phyloP scores from a whole-genome alignment of 2,329 filamentous ascomycete genomes.

The Sclerotinia nivalis region DNA sequence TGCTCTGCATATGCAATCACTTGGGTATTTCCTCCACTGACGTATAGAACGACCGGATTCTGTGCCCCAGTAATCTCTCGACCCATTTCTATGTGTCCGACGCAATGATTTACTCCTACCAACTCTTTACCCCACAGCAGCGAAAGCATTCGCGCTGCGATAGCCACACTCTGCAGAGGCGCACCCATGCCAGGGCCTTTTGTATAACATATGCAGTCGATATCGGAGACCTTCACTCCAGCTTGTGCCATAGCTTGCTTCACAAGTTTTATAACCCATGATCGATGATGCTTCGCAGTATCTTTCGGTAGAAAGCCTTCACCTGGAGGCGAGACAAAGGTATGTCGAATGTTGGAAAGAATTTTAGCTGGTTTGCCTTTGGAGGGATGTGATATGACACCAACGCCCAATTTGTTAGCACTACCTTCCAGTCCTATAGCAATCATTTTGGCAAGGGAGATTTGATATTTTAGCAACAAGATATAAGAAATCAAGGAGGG shows the following conservation, averaged over 20 bases:
- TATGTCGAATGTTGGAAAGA: slow-evolving; percentile 92
- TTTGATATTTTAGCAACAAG: not conserved
- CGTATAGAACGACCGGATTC: slow-evolving; percentile 94
- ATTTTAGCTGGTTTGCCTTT: slow-evolving; percentile 57
- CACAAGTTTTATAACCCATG: slow-evolving; percentile 80
- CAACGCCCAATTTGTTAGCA: slow-evolving; percentile 96
- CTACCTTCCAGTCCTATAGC: slow-evolving; percentile 83
- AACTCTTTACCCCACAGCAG: slow-evolving; percentile 87
- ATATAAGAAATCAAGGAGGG: not conserved
- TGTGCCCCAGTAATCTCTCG: slow-evolving; percentile 84
- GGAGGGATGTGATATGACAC: slow-evolving; percentile 77
- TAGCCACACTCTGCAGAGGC: slow-evolving; percentile 80
- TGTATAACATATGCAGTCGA: slow-evolving; percentile 95
- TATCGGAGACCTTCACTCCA: slow-evolving; percentile 58
- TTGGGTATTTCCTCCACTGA: slow-evolving; percentile 94
- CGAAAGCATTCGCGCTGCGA: slow-evolving; percentile 78
- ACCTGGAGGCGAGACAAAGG: slow-evolving; percentile 86
- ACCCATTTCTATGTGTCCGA: slow-evolving; percentile 99
- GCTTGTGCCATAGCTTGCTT: slow-evolving; percentile 76
- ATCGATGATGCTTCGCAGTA: slow-evolving; percentile 87
- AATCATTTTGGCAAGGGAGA: slow-evolving; percentile 50
- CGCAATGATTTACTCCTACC: slow-evolving; percentile 95
- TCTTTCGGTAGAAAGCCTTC: slow-evolving; percentile 96
- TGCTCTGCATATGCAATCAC: slow-evolving; percentile 95
- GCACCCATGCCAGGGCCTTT: slow-evolving; percentile 96